phyloP scores from a whole-genome alignment of 2,329 filamentous ascomycete genomes.

The Colletotrichum truncatum region DNA sequence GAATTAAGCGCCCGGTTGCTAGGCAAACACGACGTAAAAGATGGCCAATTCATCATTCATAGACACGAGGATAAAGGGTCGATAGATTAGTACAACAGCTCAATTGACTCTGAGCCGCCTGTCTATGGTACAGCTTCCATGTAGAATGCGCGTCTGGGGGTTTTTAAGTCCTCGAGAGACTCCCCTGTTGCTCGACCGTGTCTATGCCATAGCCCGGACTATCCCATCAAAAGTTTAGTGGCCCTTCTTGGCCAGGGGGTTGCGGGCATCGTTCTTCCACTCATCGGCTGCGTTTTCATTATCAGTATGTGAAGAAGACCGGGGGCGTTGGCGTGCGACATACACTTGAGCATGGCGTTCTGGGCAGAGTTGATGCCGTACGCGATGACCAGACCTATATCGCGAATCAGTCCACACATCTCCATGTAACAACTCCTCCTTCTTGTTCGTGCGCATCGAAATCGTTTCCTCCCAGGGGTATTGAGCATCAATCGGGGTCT shows the following conservation, averaged over 20 bases:
- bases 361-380: constrained; percentile 92
- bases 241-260: constrained; percentile 68
- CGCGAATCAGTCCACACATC: background rate
- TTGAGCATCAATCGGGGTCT: background rate
- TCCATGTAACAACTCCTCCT: too few species aligned
- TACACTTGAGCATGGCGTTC: constrained; percentile 82
- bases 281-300: constrained; percentile 74
- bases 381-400: constrained; percentile 80
- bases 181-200: constrained; percentile 6
- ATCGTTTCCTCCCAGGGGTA: background rate
- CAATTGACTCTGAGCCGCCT: constrained; percentile 27
- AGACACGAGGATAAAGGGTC: background rate
- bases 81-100: constrained; percentile 20
- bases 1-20: too few species aligned
- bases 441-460: too few species aligned
- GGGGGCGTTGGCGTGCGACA: constrained; percentile 34
- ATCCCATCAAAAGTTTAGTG: constrained; percentile 50
- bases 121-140: constrained; percentile 33
- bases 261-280: constrained; percentile 97
- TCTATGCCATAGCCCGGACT: constrained; percentile 17
- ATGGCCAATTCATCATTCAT: too few species aligned
- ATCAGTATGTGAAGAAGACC: constrained; percentile 35
- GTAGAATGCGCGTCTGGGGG: constrained; percentile 14
- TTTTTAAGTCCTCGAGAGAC: background rate
- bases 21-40: too few species aligned